Conservation (phyloP, 148 eudicot species). For the Chenopodium suecicum region DNA sequence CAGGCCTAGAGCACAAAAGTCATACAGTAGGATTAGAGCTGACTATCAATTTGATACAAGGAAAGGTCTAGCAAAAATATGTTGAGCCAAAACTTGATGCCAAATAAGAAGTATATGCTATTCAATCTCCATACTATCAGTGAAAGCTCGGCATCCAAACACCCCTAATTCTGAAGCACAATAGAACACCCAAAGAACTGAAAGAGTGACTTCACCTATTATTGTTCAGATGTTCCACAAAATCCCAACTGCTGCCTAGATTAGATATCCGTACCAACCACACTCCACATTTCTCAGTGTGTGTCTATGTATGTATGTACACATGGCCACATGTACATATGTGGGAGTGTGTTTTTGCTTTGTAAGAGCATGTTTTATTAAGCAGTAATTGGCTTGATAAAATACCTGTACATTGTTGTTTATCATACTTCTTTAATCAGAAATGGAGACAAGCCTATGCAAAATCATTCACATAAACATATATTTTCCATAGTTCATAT, state of each 20-base stretch:
- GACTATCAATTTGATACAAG: neutral
- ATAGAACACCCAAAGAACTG: neutral
- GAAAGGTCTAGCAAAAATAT: neutral
- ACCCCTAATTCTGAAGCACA: neutral
- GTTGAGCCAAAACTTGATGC: neutral
- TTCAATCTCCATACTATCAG: neutral
- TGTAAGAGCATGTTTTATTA: neutral
- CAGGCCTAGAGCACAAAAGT: conserved; percentile 58
- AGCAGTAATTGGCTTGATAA: neutral
- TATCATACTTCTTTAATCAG: neutral
- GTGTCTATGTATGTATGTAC: neutral
- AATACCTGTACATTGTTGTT: neutral
- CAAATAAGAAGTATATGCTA: neutral
- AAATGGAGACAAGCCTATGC: neutral
- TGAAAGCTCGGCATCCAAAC: neutral
- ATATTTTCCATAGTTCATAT: too few species aligned
- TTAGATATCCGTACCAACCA: neutral
- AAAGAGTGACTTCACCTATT: neutral
- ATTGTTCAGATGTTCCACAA: neutral
- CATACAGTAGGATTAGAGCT: neutral
- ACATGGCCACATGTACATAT: neutral
- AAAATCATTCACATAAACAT: too few species aligned
- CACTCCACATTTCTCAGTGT: neutral
- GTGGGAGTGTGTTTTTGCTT: neutral
- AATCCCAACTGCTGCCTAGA: neutral